Evolutionary conservation across 371 early-diverging fungal species (phyloP), one percentile per base, ranked within the genome.

Genomic region (Quaeritorhiza haematococci): DNA sequence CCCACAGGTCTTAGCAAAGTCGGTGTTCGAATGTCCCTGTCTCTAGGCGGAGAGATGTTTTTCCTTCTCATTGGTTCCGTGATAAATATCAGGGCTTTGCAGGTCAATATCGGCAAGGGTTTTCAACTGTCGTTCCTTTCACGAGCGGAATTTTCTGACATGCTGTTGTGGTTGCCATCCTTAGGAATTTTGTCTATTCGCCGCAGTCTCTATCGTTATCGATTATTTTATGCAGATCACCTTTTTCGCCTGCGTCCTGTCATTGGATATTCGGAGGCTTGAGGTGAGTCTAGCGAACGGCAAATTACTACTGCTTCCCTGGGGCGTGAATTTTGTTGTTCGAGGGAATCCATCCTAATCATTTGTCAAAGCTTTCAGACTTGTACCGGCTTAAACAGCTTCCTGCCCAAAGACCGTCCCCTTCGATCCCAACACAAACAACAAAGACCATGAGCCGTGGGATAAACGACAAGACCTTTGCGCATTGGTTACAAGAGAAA

Each of bases 151-250:
- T 38, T 55, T 19, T 41, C 53, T 38, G 38, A 34, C 10, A 58
- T n/a, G 23, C 28, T n/a, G 33, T 19, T 45, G 24, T n/a, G n/a
- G n/a, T n/a, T 21, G 13, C 30, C 26, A 3, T 4, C 49, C 28
- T n/a, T 73, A 79, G 60, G 84, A 87, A 51, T 90, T 88, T 63
- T 88, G 88, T 52, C 59, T 83, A 0, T 87, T 87, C 63, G 78
- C 78, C 0, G 69, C 74, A 3, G 64, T 84, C 6, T 80, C 85
- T 10, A 68, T 90, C 23, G 66, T 84, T 4, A 80, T 90, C 58
- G 86, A 83, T 43, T 87, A 82, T 57, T 59, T 84, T 24, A 57
- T 90, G 55, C 85, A 85, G 57, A 73, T 88, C 64, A 84, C 88
- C 1, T 86, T 90, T 56, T 87, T 84, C 62, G 67, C 80, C 24